Percentiles rank a stretch among this genome's conserved stretches.
These are phyloP conservation scores for Podospora anserina DNA, from an alignment of 495 filamentous ascomycete species.

Conservation along the genomic window DNA sequence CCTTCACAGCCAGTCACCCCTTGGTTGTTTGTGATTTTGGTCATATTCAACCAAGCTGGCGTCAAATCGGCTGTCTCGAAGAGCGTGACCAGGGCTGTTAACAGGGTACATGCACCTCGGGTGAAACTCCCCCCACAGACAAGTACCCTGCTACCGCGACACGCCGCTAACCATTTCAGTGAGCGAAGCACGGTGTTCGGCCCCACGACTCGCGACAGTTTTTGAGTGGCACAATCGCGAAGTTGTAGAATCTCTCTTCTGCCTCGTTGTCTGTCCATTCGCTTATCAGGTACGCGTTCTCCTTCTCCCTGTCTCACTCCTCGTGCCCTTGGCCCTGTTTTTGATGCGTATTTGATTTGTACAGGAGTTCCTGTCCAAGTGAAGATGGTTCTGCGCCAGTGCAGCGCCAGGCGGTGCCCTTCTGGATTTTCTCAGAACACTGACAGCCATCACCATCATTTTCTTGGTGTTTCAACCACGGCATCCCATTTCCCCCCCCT, in stretches of 20 bases:
- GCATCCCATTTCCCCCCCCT: not conserved
- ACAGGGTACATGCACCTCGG: conserved; percentile 14
- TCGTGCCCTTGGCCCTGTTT: not conserved
- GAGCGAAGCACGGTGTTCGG: conserved; percentile 15
- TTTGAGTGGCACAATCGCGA: conserved; percentile 18
- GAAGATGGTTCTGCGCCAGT: not conserved
- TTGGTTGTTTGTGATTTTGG: not conserved
- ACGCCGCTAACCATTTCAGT: conserved; percentile 26
- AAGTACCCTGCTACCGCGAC: conserved; percentile 28
- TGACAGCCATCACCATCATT: not conserved
- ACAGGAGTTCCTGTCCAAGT: not conserved
- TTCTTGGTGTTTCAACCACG: not conserved
- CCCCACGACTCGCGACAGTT: conserved; percentile 17
- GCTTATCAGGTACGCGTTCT: conserved; percentile 1
- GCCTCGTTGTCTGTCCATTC: not conserved
- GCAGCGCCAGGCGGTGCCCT: not conserved
- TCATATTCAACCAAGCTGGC: not conserved
- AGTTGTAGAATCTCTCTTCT: conserved; percentile 10
- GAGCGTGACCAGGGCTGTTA: conserved; percentile 14
- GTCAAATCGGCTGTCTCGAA: not conserved
- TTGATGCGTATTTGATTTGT: not conserved
- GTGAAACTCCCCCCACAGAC: not conserved
- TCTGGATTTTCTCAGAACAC: not conserved
- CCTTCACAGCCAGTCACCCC: not conserved
- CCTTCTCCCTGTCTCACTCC: not conserved